Base-by-base conservation (phyloP, 768 basidiomycete species). In the Rhodotorula graminis region DNA sequence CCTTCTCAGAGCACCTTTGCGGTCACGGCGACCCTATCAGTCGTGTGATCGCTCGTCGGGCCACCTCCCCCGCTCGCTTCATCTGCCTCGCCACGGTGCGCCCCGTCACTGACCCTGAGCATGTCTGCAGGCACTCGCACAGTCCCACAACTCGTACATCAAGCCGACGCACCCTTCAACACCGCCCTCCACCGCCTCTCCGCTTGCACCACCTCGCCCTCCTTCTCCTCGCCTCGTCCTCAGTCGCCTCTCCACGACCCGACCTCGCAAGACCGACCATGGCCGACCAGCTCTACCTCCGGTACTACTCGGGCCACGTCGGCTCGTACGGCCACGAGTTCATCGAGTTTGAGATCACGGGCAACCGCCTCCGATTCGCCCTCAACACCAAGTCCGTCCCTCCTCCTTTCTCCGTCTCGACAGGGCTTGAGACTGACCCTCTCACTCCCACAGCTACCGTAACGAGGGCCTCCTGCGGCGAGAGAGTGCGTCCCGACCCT, bases 401-500 rank as follows among this genome's bases (percentile, higher is more conserved):
- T 1, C 2, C 16, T 61, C 42, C 57, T 47, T 19, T 27, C 27
- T 21, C 49, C 29, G 44, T n/a, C 16, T 15, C 44, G 23, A 29
- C 8, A 6, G 27, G 46, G 11, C 29, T 8, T 25, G 42, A 8
- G 29, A 42, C 59, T n/a, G 59, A n/a, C 21, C 14, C 27, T 0
- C 53, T 23, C 27, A 27, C 21, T 1, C 56, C 8, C 44, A 21
- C 72, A 77, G 75, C 82, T 99, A 99, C 83, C 84, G 96, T 46
- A 98, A 98, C 78, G 96, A 99, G 83, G 90, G 89, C 81, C 84
- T 99, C 61, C 98, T 99, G 80, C 87, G 95, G 73, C 98, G 98
- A 91, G 96, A 99, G 83, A 96, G 94, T 96, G 77, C 78, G 92
- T 86, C 23, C 19, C 5, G 9, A 6, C 40, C 23, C 29, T 46